Evolutionary conservation across 345 rosid genomes (phyloP), one percentile per base, ranked within the genome.

Genomic region (Capsella bursapastoris): DNA sequence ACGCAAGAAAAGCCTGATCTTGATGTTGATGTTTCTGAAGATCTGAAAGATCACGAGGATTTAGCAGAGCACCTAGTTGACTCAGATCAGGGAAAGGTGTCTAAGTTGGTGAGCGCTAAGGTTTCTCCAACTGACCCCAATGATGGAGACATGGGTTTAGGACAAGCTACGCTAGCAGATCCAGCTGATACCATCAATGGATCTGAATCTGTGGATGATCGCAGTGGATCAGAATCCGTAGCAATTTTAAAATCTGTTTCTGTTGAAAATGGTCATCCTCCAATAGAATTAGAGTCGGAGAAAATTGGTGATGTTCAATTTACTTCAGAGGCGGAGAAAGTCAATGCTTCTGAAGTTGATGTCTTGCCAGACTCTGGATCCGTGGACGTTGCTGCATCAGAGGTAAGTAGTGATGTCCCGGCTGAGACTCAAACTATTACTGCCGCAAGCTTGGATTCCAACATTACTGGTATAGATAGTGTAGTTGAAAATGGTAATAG

Each of bases 191-290:
- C 48, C 40, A 6, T 60, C 32, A 29, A 60, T 32, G 63, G 68
- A 70, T 76, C 75, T 76, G 70, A 70, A 63, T 70, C 75, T 52
- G 72, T 65, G 60, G 37, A 40, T 47, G 60, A 70, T 68, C 22
- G 1, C 49, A 32, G 8, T 53, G 57, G 57, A 71, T 63, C 76
- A 18, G 80, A 77, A 35, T 35, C 75, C 32, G 64, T 25, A 44
- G 70, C 70, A 58, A 64, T 75, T 68, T 67, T 12, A 51, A 35
- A 53, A 34, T 18, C 67, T 41, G 80, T 72, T 59, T 8, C 72
- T 57, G 63, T 53, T 72, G 77, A 65, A 52, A 72, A 66, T 22
- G 69, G 63, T 12, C 56, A 76, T 70, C 49, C 64, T 61, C 49
- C 6, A 16, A 3, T 52, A 38, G 65, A 76, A 60, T 34, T 64